Evolutionary conservation across 2,329 filamentous ascomycete genomes (phyloP), one percentile per base, ranked within the genome.

Genomic region (Pyrenophora seminiperda): DNA sequence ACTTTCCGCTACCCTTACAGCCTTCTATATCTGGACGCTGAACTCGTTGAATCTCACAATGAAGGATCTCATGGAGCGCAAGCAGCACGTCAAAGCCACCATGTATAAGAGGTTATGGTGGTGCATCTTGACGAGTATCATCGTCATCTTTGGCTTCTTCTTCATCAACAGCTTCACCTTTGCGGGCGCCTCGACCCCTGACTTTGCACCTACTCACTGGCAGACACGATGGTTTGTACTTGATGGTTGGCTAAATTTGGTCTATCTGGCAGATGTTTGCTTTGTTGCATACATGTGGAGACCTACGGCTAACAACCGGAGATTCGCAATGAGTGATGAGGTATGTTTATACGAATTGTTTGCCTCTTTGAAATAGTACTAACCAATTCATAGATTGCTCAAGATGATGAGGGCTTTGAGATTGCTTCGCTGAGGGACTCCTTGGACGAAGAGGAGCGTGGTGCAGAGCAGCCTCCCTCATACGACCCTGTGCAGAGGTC

Each of bases 31-130:
- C 54, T 99, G 94, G 94, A 99, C 94, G 0, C 81, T 99, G 58
- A 97, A 97, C 77, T 95, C 92, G 17, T 82, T 99, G 50, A 96
- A 93, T 73, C 81, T 88, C 50, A 99, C 94, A 0, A 93, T 97
- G 78, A 97, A 97, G 76, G 93, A 97, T 66, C 82, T 99, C n/a
- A 83, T 89, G 47, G 90, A 96, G 67, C 87, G 94, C 59, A 97
- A 96, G 76, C 94, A 99, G 76, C 88, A 89, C 64, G 87, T 88
- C 64, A 99, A 99, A 73, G 91, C 92, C 39, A 75, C 84, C 75
- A 99, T 99, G 95, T 99, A 97, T 77, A 92, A 89, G 77, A 96
- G 95, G 73, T 84, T 99, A 11, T 99, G 95, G 92, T 99, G 92
- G 92, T 93, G 91, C 72, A 96, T 99, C 53, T 81, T 99, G 37